Percentiles rank a stretch among this genome's conserved stretches.
Conservation (phyloP, 345 rosid genomes). For the Adansonia digitata region DNA sequence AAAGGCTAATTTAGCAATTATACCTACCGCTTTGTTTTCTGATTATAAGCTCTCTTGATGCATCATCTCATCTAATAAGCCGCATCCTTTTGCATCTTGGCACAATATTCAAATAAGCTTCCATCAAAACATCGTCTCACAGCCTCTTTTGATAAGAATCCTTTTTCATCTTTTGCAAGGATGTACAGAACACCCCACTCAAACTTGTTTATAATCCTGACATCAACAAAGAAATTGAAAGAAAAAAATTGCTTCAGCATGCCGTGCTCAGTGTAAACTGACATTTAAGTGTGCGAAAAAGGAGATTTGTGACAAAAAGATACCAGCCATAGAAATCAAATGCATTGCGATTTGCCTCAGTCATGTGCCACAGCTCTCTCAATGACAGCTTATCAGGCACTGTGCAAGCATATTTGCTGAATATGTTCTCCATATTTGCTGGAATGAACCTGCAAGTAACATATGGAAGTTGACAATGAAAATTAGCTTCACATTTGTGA, state of each 20-base stretch:
- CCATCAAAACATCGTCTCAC: slow-evolving; percentile 60
- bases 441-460: slow-evolving; percentile 40
- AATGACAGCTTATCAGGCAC: slow-evolving; percentile 47
- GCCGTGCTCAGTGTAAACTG: neutral
- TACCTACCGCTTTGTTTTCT: neutral
- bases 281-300: neutral
- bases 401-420: slow-evolving; percentile 60
- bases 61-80: neutral
- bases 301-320: neutral
- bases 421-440: slow-evolving; percentile 50
- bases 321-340: slow-evolving; percentile 56
- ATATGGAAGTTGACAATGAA: neutral
- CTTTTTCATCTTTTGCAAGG: slow-evolving; percentile 55
- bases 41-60: neutral
- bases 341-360: slow-evolving; percentile 39
- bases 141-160: slow-evolving; percentile 59
- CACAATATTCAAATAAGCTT: slow-evolving; percentile 56
- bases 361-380: slow-evolving; percentile 57
- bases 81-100: slow-evolving; percentile 28
- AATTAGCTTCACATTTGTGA: no score
- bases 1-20: neutral
- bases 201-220: slow-evolving; percentile 44
- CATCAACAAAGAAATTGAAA: neutral
- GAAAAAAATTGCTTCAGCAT: neutral
- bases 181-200: slow-evolving; percentile 52